Conservation (phyloP, 75 land plant genomes). For the Sequoiadendron giganteum region DNA sequence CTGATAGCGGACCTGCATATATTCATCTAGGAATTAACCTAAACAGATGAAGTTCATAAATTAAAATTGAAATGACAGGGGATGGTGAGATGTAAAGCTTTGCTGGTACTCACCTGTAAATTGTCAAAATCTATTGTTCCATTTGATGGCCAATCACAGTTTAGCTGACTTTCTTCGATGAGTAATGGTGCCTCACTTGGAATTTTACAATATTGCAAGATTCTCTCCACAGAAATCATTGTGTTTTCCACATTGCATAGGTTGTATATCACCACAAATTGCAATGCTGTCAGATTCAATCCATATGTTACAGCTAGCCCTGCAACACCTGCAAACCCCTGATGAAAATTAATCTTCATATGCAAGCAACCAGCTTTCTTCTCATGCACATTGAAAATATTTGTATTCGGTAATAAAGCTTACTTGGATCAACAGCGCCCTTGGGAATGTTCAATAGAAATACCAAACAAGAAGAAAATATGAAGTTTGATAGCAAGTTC, state of each 20-base stretch:
- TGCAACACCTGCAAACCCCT: constrained; percentile 20
- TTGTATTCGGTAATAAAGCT: neutral
- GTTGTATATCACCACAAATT: constrained; percentile 25
- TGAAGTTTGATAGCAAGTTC: constrained; percentile 54
- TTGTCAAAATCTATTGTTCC: constrained; percentile 30
- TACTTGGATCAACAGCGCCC: constrained; percentile 70
- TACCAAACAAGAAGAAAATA: constrained; percentile 47
- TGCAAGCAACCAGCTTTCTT: neutral
- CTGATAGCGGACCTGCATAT: constrained; percentile 30
- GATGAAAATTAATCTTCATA: neutral
- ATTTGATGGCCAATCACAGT: constrained; percentile 25
- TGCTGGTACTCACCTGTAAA: constrained; percentile 18
- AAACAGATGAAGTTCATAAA: neutral
- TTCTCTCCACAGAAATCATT: constrained; percentile 39
- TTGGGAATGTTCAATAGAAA: constrained; percentile 61
- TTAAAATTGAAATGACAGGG: neutral
- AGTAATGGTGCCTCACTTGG: constrained; percentile 36
- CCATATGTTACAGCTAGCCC: constrained; percentile 44
- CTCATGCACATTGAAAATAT: neutral
- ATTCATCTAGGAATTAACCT: neutral
- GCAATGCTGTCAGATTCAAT: constrained; percentile 24
- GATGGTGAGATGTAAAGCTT: neutral
- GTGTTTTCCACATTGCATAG: constrained; percentile 38
- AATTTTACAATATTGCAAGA: constrained; percentile 24
- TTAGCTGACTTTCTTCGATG: constrained; percentile 20